Conservation (phyloP, 2,329 filamentous ascomycete genomes). For the Cordyceps fumosorosea region DNA sequence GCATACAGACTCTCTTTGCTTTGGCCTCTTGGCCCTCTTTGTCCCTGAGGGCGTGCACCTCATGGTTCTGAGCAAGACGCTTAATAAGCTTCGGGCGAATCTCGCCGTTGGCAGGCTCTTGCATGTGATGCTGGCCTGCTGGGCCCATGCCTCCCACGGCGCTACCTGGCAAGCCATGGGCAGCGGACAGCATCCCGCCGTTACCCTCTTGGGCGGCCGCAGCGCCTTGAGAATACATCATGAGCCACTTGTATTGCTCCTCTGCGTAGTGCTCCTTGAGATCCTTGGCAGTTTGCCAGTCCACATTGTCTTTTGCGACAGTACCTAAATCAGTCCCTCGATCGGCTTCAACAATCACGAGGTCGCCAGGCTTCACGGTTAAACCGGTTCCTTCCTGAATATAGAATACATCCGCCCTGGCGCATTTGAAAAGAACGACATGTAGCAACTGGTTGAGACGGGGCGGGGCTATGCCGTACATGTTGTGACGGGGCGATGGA, state of each 20-base stretch:
- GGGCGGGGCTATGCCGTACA: constrained; percentile 55
- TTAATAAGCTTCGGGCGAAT: constrained; percentile 97
- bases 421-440: constrained; percentile 95
- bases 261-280: constrained; percentile 87
- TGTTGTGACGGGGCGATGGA: constrained; percentile 54
- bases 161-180: constrained; percentile 59
- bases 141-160: constrained; percentile 74
- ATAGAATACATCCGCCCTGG: constrained; percentile 91
- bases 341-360: constrained; percentile 96
- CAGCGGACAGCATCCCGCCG: constrained; percentile 56
- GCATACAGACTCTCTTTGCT: constrained; percentile 91
- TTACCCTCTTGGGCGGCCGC: constrained; percentile 54
- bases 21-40: constrained; percentile 98
- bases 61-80: constrained; percentile 83
- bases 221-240: constrained; percentile 91
- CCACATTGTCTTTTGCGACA: constrained; percentile 80
- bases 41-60: constrained; percentile 80
- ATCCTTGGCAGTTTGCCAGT: constrained; percentile 80
- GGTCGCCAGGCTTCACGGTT: constrained; percentile 80
- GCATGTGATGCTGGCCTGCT: constrained; percentile 64
- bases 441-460: constrained; percentile 67
- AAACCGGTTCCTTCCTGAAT: constrained; percentile 93
- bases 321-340: constrained; percentile 93
- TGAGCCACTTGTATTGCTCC: constrained; percentile 96
- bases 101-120: constrained; percentile 65